Percentiles rank a stretch among this genome's conserved stretches.
Evolutionary conservation across 106 monocot genomes (phyloP).

Genomic region (Gastrodia elata): DNA sequence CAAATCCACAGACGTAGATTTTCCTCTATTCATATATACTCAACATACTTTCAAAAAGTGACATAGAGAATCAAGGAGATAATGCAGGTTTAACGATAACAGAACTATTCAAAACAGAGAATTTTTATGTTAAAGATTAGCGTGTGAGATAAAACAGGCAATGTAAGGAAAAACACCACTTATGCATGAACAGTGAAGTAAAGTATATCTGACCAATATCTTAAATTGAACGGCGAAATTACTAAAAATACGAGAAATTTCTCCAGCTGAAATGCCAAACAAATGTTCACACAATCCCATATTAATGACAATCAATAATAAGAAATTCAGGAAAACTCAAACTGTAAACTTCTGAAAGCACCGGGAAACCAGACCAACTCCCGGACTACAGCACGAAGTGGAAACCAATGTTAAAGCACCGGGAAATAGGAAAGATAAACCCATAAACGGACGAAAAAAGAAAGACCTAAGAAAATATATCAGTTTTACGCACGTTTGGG

Average conservation of each 20-base stretch:
- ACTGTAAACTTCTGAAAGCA: no score
- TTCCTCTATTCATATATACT: neutral
- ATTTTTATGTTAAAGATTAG: neutral
- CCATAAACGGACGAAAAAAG: neutral
- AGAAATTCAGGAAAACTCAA: no score
- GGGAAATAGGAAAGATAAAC: neutral
- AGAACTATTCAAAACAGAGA: neutral
- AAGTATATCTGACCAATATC: neutral
- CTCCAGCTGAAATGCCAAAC: neutral
- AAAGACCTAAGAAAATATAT: neutral
- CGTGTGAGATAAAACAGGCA: neutral
- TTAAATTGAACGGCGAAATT: neutral
- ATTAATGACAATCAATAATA: no score
- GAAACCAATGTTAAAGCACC: neutral
- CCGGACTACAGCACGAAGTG: neutral
- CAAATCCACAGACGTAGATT: neutral
- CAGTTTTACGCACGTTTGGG: slow-evolving; percentile 44
- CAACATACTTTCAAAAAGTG: neutral
- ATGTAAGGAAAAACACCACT: neutral
- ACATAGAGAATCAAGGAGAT: neutral
- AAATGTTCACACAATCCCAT: neutral
- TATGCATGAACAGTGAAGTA: neutral
- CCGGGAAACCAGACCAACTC: neutral
- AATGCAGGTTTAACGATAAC: neutral
- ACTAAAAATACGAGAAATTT: neutral